Conservation (phyloP, 148 eudicot genomes). For the Fagopyrum esculentum region DNA sequence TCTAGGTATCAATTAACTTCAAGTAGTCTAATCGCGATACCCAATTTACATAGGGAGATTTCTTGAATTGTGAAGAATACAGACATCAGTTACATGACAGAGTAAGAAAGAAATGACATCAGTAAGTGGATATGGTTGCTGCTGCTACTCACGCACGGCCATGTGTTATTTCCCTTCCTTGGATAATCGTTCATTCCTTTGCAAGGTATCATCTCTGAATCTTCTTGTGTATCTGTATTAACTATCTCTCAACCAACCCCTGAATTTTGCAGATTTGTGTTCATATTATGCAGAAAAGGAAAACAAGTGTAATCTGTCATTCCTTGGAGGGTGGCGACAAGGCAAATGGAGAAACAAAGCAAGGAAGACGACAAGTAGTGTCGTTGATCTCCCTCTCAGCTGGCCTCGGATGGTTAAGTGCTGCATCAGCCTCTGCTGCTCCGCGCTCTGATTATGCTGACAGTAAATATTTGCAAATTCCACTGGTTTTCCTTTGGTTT, state of each 20-base stretch:
- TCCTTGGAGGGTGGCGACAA: conserved; percentile 1
- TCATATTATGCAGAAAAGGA: background rate
- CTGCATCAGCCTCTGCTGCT: conserved; percentile 17
- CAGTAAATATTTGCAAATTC: conserved; percentile 29
- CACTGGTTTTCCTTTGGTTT: background rate
- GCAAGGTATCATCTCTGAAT: background rate
- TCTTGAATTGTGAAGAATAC: background rate
- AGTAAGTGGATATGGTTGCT: conserved; percentile 11
- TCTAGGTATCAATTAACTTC: background rate
- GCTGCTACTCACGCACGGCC: background rate
- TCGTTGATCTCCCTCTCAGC: background rate
- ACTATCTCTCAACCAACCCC: background rate
- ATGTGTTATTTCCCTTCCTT: background rate
- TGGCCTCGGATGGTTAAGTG: background rate
- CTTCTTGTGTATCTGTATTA: background rate
- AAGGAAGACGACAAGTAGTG: conserved; percentile 9
- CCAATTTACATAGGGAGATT: background rate
- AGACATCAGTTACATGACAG: background rate
- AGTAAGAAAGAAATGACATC: background rate
- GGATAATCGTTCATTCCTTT: background rate
- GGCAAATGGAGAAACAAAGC: background rate
- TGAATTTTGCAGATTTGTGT: background rate
- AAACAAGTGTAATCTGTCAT: background rate
- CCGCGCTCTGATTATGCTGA: conserved; percentile 52
- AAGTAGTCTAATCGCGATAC: background rate